Evolutionary conservation across 2,329 filamentous ascomycete genomes (phyloP).

Genomic region (Penicillium sp.): DNA sequence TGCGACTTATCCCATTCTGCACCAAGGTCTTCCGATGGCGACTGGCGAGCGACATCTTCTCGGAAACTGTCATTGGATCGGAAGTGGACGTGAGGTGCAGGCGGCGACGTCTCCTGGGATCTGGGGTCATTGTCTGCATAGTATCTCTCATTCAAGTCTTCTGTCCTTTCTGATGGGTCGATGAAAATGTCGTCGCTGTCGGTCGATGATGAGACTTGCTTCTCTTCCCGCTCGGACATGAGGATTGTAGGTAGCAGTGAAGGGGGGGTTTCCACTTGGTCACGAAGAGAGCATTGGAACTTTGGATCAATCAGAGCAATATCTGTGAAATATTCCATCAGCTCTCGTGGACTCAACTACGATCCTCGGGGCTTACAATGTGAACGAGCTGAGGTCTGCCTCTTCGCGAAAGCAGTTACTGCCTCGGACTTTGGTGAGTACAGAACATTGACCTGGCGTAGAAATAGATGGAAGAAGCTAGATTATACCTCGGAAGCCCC

Average conservation of each 20-base stretch:
- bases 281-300: too few relatives aligned
- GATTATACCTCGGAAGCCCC: too few relatives aligned
- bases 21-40: slow-evolving; percentile 6
- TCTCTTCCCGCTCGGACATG: slow-evolving; percentile 9
- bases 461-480: too few relatives aligned
- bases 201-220: neutral
- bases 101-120: slow-evolving; percentile 1
- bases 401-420: too few relatives aligned
- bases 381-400: too few relatives aligned
- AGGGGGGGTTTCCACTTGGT: too few relatives aligned
- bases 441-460: too few relatives aligned
- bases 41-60: slow-evolving; percentile 3
- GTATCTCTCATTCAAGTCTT: neutral
- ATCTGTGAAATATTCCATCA: too few relatives aligned
- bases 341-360: too few relatives aligned
- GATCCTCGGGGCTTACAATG: too few relatives aligned
- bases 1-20: slow-evolving; percentile 15
- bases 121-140: neutral
- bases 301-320: too few relatives aligned
- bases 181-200: slow-evolving; percentile 1
- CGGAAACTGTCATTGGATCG: slow-evolving; percentile 9
- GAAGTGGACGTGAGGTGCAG: slow-evolving; percentile 16
- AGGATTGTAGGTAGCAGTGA: neutral
- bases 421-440: too few relatives aligned
- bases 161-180: neutral